Conservation (phyloP, 345 rosid species). For the Aegle marmelos region DNA sequence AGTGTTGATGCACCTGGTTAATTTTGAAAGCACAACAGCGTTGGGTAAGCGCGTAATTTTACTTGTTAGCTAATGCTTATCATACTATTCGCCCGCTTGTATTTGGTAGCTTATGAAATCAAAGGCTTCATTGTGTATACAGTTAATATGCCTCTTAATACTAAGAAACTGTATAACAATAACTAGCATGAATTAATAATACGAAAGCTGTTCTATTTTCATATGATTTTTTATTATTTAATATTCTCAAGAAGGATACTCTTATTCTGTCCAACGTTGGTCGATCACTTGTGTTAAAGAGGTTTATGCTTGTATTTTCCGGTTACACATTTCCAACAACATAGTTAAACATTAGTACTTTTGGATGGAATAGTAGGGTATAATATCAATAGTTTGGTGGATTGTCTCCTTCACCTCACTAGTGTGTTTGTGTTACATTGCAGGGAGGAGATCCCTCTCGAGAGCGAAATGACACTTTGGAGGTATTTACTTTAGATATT, state of each 20-base stretch:
- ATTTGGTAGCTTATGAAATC: too few species aligned
- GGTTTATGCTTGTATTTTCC: background rate
- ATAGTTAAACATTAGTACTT: too few species aligned
- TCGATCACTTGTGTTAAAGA: background rate
- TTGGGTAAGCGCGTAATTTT: too few species aligned
- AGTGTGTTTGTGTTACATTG: conserved; percentile 15
- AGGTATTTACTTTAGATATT: conserved; percentile 38
- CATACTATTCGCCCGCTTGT: too few species aligned
- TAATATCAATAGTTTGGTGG: too few species aligned
- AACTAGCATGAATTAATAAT: background rate
- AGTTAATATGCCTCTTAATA: background rate
- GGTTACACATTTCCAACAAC: background rate
- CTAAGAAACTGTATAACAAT: background rate
- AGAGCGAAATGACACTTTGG: conserved; percentile 53
- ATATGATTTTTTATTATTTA: background rate
- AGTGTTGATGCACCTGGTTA: too few species aligned
- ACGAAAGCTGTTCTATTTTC: background rate
- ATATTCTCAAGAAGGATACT: background rate
- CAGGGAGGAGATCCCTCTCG: conserved; percentile 81
- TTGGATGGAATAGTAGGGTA: too few species aligned
- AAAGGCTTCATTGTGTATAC: background rate
- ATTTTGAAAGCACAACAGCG: too few species aligned
- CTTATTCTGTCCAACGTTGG: background rate
- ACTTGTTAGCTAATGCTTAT: too few species aligned
- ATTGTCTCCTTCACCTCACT: background rate